Evolutionary conservation across 1,139 yeast species (phyloP).

Genomic region (Candida neerlandica): DNA sequence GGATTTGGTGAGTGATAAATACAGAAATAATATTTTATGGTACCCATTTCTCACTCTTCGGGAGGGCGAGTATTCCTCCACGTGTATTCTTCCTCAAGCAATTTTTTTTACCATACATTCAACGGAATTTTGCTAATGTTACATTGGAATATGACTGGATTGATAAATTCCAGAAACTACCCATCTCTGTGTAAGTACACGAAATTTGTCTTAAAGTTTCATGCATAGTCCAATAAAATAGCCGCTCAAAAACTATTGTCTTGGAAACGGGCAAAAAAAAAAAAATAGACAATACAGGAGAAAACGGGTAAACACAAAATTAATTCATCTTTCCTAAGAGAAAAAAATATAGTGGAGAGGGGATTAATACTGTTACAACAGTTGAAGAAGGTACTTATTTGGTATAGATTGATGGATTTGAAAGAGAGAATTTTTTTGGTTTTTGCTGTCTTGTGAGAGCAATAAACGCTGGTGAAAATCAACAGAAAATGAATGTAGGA

Average conservation of each 20-base stretch:
- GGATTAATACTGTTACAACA: neutral
- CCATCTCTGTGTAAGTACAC: neutral
- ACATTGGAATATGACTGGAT: neutral
- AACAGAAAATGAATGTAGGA: no score
- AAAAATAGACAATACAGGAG: neutral
- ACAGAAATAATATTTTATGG: no score
- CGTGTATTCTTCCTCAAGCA: no score
- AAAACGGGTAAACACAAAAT: neutral
- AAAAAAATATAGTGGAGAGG: neutral
- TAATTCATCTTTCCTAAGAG: neutral
- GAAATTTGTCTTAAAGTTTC: conserved; percentile 3
- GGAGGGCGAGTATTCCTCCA: no score
- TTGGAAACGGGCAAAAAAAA: conserved; percentile 1
- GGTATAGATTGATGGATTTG: no score
- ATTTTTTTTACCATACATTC: no score
- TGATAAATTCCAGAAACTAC: neutral
- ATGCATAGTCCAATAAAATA: conserved; percentile 15
- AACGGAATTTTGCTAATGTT: neutral
- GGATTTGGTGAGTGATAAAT: no score
- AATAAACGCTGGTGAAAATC: no score
- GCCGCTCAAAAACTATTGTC: conserved; percentile 10
- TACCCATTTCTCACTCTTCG: no score
- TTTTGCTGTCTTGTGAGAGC: no score
- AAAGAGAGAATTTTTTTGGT: no score
- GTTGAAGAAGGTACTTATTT: neutral